Conservation (phyloP, 2,329 filamentous ascomycete genomes). For the Fusarium tanahbumbuense region DNA sequence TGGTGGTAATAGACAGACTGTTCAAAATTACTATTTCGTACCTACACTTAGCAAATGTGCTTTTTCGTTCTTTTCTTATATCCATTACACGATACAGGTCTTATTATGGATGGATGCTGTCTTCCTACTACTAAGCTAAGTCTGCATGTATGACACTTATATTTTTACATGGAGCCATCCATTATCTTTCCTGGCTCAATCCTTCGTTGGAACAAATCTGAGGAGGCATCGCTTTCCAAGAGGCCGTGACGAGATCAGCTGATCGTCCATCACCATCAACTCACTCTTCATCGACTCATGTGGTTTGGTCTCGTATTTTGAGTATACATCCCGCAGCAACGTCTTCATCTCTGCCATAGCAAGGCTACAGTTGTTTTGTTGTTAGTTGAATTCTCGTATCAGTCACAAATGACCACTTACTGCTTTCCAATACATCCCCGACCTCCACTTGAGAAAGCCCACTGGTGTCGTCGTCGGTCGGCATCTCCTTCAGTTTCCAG, state of each 20-base stretch:
- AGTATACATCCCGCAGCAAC: constrained; percentile 71
- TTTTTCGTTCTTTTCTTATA: not conserved
- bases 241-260: constrained; percentile 74
- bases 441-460: constrained; percentile 74
- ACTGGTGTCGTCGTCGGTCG: constrained; percentile 72
- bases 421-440: constrained; percentile 75
- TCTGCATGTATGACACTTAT: not conserved
- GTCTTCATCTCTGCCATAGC: constrained; percentile 77
- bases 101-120: not conserved
- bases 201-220: constrained; percentile 55
- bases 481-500: constrained; percentile 78
- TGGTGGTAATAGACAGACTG: not conserved
- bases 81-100: not conserved
- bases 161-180: not conserved
- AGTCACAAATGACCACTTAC: constrained; percentile 58
- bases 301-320: constrained; percentile 65
- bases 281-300: constrained; percentile 65
- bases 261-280: constrained; percentile 74
- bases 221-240: constrained; percentile 69
- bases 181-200: not conserved
- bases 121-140: not conserved
- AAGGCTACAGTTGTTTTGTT: constrained; percentile 51
- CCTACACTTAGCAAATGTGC: not conserved
- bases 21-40: not conserved
- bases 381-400: not conserved